A percentile compares a stretch with the other conserved stretches of the same genome.
These are phyloP conservation scores for Diutina sp. DNA, from an alignment of 1,139 yeast genomes.

Conservation along the genomic window DNA sequence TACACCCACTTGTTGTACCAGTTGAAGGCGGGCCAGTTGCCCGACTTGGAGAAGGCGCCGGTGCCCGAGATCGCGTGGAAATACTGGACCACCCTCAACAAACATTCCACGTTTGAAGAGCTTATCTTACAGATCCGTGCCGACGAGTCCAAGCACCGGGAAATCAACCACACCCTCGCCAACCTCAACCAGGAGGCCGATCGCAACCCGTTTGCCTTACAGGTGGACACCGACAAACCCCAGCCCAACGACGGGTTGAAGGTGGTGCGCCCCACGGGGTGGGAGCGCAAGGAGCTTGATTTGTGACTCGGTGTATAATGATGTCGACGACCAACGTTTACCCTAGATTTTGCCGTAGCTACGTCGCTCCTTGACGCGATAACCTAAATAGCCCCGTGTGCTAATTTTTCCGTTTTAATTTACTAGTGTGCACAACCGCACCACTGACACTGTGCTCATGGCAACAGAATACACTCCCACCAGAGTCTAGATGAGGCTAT, in stretches of 20 bases:
- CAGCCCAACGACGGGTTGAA: constrained; percentile 47
- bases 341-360: not conserved
- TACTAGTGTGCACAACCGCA: not conserved
- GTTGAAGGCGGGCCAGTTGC: constrained; percentile 38
- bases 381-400: not conserved
- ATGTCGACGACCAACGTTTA: not conserved
- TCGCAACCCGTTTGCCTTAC: constrained; percentile 57
- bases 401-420: not conserved
- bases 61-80: constrained; percentile 48
- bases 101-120: constrained; percentile 43
- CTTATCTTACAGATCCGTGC: constrained; percentile 78
- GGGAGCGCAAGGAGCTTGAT: constrained; percentile 51
- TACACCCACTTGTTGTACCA: constrained; percentile 48
- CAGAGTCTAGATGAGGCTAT: not conserved
- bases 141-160: constrained; percentile 68
- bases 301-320: constrained; percentile 3
- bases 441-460: not conserved
- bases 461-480: not conserved
- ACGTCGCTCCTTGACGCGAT: not conserved
- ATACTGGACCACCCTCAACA: constrained; percentile 48
- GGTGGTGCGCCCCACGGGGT: constrained; percentile 37
- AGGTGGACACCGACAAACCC: constrained; percentile 23
- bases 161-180: constrained; percentile 66
- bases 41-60: constrained; percentile 28
- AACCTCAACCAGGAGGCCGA: constrained; percentile 41